Evolutionary conservation across 495 filamentous ascomycete species (phyloP), one percentile per base, ranked within the genome.

Genomic region (Echria macrotheca): DNA sequence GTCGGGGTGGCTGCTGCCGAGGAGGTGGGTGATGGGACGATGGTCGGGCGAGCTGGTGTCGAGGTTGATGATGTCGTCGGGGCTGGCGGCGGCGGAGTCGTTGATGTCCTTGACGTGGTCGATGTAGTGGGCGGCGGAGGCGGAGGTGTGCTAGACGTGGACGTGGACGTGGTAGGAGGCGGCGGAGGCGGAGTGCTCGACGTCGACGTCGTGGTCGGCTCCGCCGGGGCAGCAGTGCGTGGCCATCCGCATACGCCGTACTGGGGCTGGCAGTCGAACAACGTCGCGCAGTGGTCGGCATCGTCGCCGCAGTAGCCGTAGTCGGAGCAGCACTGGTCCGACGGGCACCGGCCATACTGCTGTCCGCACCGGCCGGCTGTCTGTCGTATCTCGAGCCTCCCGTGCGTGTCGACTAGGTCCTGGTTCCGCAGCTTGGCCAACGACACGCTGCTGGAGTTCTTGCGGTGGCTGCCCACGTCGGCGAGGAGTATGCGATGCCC

Each of bases 271-370:
- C 79, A 82, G 18, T 73, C 73, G 32, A 68, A 62, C 2, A 59
- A 47, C 8, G 63, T 63, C 11, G 68, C 66, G 58, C 79, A 82
- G 49, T 79, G 78, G 43, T 67, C 64, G 19, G 58, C 49, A 12
- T 63, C 59, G 29, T 67, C 59, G 29, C 77, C 78, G 54, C 76
- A 79, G 54, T 60, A 80, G 17, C 76, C 72, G 53, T 72, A 68
- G 46, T 70, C 62, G 47, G 61, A 66, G 53, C 68, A 76, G 56
- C 71, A 76, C 48, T 40, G 53, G 33, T 52, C 38, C 10, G 38
- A 50, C 1, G 54, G 42, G 49, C 65, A 68, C 9, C 46, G 52
- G 6, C 57, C 61, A 18, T 29, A 19, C 17, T 45, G 25, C 11
- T 47, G 18, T 0, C 64, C 64, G 46, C 64, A 67, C 3, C 32